A percentile compares a stretch with the other conserved stretches of the same genome.
These are phyloP conservation scores for Zygosaccharomyces pseudobailii DNA, from an alignment of 1,139 yeast species.

Conservation along the genomic window DNA sequence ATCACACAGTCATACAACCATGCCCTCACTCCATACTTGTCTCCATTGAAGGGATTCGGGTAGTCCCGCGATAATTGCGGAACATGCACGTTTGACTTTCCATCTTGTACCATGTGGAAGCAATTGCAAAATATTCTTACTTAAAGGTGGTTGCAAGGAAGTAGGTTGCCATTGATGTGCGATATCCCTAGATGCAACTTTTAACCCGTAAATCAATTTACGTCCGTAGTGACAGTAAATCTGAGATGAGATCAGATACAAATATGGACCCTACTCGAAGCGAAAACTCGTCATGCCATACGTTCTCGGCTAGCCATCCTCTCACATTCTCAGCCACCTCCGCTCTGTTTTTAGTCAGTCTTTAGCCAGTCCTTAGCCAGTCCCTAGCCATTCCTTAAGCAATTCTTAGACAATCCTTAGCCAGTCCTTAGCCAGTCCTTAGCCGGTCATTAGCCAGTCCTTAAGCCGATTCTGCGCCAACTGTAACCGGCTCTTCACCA, in stretches of 20 bases:
- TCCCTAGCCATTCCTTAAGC: background rate
- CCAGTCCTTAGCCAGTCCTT: background rate
- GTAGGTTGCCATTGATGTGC: background rate
- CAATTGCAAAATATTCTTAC: background rate
- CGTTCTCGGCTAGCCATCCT: background rate
- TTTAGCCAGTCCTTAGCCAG: background rate
- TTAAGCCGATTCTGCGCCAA: background rate
- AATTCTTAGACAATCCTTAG: too few species aligned
- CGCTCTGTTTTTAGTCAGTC: too few species aligned
- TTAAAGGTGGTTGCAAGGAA: too few species aligned
- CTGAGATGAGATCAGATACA: background rate
- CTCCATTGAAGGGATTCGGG: slow-evolving; percentile 21
- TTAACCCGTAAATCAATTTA: slow-evolving; percentile 3
- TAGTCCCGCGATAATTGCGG: slow-evolving; percentile 13
- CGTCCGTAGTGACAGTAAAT: slow-evolving; percentile 1
- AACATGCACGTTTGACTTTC: slow-evolving; percentile 12
- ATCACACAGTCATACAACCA: slow-evolving; percentile 27
- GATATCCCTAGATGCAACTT: background rate
- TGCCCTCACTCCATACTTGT: slow-evolving; percentile 15
- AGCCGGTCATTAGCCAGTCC: background rate
- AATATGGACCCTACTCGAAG: background rate
- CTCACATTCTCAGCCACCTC: too few species aligned
- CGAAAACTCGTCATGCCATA: background rate
- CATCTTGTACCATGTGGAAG: background rate
- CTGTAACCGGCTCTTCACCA: background rate